A percentile compares a stretch with the other conserved stretches of the same genome.
These are phyloP conservation scores for Starmerella kuoi DNA, from an alignment of 805 yeast genomes.

Conservation along the genomic window DNA sequence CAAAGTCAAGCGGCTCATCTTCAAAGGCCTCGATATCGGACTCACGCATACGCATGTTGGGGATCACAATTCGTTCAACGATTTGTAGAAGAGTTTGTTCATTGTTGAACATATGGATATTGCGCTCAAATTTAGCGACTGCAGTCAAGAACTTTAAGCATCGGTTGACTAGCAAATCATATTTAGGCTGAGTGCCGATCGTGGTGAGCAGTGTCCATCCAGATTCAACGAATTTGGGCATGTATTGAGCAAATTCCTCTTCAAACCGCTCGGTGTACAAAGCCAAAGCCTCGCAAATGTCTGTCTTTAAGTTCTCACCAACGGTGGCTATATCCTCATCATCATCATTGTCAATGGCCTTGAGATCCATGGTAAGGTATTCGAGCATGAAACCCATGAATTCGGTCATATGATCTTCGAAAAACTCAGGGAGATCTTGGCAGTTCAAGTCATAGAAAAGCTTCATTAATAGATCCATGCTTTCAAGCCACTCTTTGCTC, in stretches of 20 bases:
- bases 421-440: constrained; percentile 96
- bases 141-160: constrained; percentile 73
- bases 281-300: constrained; percentile 73
- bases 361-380: constrained; percentile 48
- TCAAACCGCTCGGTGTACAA: constrained; percentile 83
- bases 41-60: constrained; percentile 75
- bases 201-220: constrained; percentile 66
- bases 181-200: constrained; percentile 58
- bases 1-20: constrained; percentile 91
- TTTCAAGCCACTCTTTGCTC: constrained; percentile 33
- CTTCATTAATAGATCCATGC: constrained; percentile 54
- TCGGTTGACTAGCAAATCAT: constrained; percentile 72
- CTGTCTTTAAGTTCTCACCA: constrained; percentile 60
- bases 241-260: constrained; percentile 73
- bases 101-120: constrained; percentile 47
- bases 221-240: constrained; percentile 65
- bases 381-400: constrained; percentile 77
- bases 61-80: constrained; percentile 71
- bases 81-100: constrained; percentile 59
- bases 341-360: constrained; percentile 38
- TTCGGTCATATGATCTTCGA: constrained; percentile 70
- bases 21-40: constrained; percentile 87
- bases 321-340: constrained; percentile 54
- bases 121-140: constrained; percentile 58
- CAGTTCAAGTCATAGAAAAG: constrained; percentile 89